These are phyloP conservation scores for Agaricus subrufescens DNA, from an alignment of 768 basidiomycete genomes.

Conservation along the genomic window DNA sequence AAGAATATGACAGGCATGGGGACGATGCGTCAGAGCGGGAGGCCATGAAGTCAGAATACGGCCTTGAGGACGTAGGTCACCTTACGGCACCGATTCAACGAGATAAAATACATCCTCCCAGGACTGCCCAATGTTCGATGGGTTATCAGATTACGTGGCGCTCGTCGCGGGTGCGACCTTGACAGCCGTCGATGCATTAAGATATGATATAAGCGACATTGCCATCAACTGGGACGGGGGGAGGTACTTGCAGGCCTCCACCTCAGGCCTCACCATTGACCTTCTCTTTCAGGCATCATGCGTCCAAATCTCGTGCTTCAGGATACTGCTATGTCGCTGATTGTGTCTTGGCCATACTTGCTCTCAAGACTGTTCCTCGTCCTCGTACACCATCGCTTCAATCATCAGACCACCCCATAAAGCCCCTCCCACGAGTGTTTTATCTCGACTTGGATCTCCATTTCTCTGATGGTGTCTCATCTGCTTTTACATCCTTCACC, in stretches of 20 bases:
- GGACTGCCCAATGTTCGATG: constrained; percentile 82
- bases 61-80: constrained; percentile 34
- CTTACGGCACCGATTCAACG: neutral
- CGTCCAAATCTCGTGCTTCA: constrained; percentile 68
- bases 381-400: constrained; percentile 16
- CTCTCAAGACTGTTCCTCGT: constrained; percentile 43
- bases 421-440: constrained; percentile 53
- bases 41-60: constrained; percentile 36
- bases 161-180: constrained; percentile 76
- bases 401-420: neutral
- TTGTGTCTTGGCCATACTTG: constrained; percentile 75
- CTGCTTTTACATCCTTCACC: constrained; percentile 56
- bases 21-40: neutral
- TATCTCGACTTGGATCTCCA: constrained; percentile 94
- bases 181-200: constrained; percentile 63
- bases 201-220: constrained; percentile 45
- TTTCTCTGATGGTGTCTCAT: constrained; percentile 83
- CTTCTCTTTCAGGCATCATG: constrained; percentile 62
- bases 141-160: constrained; percentile 63
- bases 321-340: constrained; percentile 97
- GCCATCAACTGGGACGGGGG: constrained; percentile 93
- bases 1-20: constrained; percentile 7
- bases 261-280: neutral
- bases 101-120: constrained; percentile 21
- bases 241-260: constrained; percentile 33